Evolutionary conservation across 2,329 filamentous ascomycete species (phyloP).

Genomic region (Triangularia verruculosa): DNA sequence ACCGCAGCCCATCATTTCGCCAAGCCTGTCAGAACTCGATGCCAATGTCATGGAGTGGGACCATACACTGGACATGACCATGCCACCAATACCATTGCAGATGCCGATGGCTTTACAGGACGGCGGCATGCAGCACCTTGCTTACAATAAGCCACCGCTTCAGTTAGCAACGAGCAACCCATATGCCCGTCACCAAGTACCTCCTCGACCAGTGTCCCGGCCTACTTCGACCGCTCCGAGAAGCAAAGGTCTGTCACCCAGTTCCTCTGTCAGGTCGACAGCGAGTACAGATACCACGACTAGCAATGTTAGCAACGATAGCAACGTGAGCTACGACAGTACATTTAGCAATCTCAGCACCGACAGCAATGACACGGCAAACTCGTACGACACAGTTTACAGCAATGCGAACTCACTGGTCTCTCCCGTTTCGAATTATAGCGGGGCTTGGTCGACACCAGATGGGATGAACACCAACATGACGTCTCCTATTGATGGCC

Average conservation of each 20-base stretch:
- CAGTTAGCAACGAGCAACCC: constrained; percentile 40
- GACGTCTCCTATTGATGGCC: constrained; percentile 44
- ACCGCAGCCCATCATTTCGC: constrained; percentile 4
- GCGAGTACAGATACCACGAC: constrained; percentile 36
- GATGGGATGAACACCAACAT: constrained; percentile 43
- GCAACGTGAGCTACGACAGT: neutral
- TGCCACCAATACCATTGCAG: neutral
- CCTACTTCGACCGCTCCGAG: constrained; percentile 28
- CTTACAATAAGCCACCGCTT: constrained; percentile 33
- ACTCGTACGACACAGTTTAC: constrained; percentile 35
- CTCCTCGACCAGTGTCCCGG: constrained; percentile 26
- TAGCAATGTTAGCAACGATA: constrained; percentile 28
- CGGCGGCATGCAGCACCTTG: neutral
- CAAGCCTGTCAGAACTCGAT: constrained; percentile 33
- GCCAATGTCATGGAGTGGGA: constrained; percentile 33
- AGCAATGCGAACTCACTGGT: constrained; percentile 41
- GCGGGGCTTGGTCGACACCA: constrained; percentile 40
- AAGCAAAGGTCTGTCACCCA: constrained; percentile 45
- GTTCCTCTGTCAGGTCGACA: constrained; percentile 48
- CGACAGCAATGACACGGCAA: neutral
- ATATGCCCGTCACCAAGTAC: constrained; percentile 31
- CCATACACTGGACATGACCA: constrained; percentile 13
- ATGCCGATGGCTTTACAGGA: constrained; percentile 12
- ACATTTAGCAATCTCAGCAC: neutral
- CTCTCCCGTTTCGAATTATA: constrained; percentile 48